Evolutionary conservation across 306 rosid genomes (phyloP), one percentile per base, ranked within the genome.

Genomic region (Parietaria judaica): DNA sequence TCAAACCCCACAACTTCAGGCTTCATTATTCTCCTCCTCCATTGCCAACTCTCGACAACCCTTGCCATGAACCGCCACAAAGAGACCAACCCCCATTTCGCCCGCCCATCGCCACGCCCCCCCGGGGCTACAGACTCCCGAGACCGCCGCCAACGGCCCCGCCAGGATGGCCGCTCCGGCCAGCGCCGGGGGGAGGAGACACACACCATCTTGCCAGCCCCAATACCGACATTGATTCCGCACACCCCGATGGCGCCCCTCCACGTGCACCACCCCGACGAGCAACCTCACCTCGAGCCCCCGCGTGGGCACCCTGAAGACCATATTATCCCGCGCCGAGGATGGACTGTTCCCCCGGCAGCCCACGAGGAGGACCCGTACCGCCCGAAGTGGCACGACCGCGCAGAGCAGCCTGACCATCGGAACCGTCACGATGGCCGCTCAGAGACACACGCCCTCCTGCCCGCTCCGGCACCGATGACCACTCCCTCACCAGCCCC

Each of bases 61-160:
- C 35, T 11, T 39, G 61, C 70, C 72, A 88, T 90, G 97, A 11
- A 51, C 63, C 58, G 0, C 12, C 75, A 31, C 55, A 44, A 46
- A 35, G 98, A 92, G 65, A 70, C 81, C 73, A 92, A 92, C 72
- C 96, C 90, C 60, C 86, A 92, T 71, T 88, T 88, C 44, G 50
- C 57, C 14, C 65, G 79, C 51, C 80, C 90, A 7, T 23, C 45
- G 71, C 72, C 11, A 74, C 50, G 8, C n/a, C n/a, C n/a, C n/a
- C n/a, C n/a, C n/a, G n/a, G n/a, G n/a, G n/a, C n/a, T n/a, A n/a
- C 31, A 14, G 36, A 36, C 52, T 49, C 52, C 31, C 69, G 31
- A 38, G 79, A 66, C 39, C 54, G 65, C 34, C 58, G n/a, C 58
- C 73, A 60, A 57, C 66, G 48, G 48, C 47, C 64, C 58, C 64